Evolutionary conservation across 2,329 filamentous ascomycete species (phyloP).

Genomic region (Chaetothyriales sp.): DNA sequence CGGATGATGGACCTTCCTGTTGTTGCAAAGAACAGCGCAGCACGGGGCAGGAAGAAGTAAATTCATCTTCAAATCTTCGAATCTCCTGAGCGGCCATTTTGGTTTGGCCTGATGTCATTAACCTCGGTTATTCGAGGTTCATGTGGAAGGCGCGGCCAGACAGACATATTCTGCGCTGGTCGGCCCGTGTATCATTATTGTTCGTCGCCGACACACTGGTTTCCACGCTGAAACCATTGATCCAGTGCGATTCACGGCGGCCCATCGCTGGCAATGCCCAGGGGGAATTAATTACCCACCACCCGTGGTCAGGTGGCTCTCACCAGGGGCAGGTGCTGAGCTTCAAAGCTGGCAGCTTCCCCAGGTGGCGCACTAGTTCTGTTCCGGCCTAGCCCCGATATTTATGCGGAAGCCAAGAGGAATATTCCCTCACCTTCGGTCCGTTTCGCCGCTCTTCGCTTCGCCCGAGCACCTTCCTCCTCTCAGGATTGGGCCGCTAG

Average conservation of each 20-base stretch:
- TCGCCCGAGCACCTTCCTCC: neutral
- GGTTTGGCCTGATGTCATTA: neutral
- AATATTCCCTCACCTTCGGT: neutral
- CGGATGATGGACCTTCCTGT: neutral
- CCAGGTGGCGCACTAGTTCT: neutral
- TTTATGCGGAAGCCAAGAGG: neutral
- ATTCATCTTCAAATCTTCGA: neutral
- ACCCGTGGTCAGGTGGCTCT: neutral
- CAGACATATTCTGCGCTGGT: neutral
- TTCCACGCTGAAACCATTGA: neutral
- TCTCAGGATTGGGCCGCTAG: neutral
- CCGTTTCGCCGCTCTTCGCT: neutral
- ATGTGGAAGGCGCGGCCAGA: neutral
- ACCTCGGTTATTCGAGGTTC: neutral
- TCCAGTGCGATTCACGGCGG: neutral
- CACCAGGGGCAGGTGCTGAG: neutral
- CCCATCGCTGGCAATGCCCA: neutral
- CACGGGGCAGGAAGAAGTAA: neutral
- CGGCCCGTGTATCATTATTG: neutral
- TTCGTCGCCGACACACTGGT: neutral
- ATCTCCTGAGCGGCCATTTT: neutral
- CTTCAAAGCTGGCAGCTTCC: neutral
- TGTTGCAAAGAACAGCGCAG: neutral
- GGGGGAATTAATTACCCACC: neutral
- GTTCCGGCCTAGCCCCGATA: neutral